Conservation (phyloP, 108 stramenopile genomes). For the Nannochloropsis oceanica region DNA sequence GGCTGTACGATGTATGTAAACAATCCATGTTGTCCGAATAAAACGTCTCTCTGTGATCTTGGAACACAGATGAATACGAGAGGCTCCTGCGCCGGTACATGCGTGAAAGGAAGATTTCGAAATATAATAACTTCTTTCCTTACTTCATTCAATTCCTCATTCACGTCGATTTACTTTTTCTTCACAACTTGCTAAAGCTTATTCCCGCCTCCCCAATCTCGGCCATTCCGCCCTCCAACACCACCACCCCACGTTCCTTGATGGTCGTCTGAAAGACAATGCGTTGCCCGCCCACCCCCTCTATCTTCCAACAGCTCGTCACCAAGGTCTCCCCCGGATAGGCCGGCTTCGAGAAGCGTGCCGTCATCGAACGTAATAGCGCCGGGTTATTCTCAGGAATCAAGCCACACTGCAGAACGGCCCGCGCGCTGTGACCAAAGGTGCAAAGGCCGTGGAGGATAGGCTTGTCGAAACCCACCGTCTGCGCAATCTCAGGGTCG, state of each 20-base stretch:
- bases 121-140: no score
- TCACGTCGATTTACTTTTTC: not conserved
- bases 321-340: slow-evolving; percentile 21
- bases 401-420: slow-evolving; percentile 28
- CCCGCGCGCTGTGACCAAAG: slow-evolving; percentile 52
- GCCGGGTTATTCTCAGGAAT: not conserved
- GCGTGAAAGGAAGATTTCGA: no score
- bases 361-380: not conserved
- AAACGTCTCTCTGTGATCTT: no score
- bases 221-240: not conserved
- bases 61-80: no score
- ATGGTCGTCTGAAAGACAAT: not conserved
- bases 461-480: slow-evolving; percentile 39
- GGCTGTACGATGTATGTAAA: no score
- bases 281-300: not conserved
- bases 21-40: no score
- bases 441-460: slow-evolving; percentile 73
- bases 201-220: not conserved
- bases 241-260: not conserved
- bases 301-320: slow-evolving; percentile 8
- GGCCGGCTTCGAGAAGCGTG: slow-evolving; percentile 19
- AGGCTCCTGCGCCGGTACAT: no score
- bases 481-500: slow-evolving; percentile 27
- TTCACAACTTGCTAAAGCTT: not conserved
- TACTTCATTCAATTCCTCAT: no score